These are phyloP conservation scores for Xerocomellus amylosporus DNA, from an alignment of 768 basidiomycete species.

Conservation along the genomic window DNA sequence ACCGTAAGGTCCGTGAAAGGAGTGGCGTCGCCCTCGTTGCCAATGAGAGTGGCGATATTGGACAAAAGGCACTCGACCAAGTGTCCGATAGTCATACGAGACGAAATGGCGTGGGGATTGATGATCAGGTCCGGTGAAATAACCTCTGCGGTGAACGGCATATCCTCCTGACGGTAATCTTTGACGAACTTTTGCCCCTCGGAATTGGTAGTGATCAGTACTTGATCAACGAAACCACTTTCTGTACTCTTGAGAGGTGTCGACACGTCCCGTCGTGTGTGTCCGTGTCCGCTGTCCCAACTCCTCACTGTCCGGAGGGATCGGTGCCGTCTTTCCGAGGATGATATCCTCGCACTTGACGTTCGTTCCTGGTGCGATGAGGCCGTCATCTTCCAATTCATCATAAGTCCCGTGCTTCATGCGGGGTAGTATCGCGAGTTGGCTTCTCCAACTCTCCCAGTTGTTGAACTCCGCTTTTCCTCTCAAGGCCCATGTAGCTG, in stretches of 20 bases:
- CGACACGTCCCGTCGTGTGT: too few species aligned
- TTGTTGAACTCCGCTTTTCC: slow-evolving; percentile 89
- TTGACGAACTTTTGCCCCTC: too few species aligned
- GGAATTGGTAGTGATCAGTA: slow-evolving; percentile 94
- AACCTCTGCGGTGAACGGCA: slow-evolving; percentile 98
- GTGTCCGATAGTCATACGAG: slow-evolving; percentile 99
- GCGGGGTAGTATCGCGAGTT: slow-evolving; percentile 82
- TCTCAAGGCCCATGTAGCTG: slow-evolving; percentile 98
- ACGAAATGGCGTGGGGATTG: slow-evolving; percentile 99
- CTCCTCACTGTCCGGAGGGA: slow-evolving; percentile 95
- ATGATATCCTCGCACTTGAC: slow-evolving; percentile 98
- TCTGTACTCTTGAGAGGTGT: too few species aligned
- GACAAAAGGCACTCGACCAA: slow-evolving; percentile 97
- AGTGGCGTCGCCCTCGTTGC: slow-evolving; percentile 95
- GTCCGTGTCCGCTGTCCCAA: slow-evolving; percentile 90
- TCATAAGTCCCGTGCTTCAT: slow-evolving; percentile 99
- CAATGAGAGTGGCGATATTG: slow-evolving; percentile 93
- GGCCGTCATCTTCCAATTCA: slow-evolving; percentile 64
- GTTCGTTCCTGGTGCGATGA: slow-evolving; percentile 93
- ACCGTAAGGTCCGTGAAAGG: too few species aligned
- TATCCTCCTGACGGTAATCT: slow-evolving; percentile 99
- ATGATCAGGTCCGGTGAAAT: slow-evolving; percentile 97
- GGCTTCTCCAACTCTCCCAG: slow-evolving; percentile 98
- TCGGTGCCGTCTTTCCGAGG: slow-evolving; percentile 97
- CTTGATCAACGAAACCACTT: slow-evolving; percentile 92